Evolutionary conservation across 441 rosid genomes (phyloP), one percentile per base, ranked within the genome.

Genomic region (Hura crepitans): DNA sequence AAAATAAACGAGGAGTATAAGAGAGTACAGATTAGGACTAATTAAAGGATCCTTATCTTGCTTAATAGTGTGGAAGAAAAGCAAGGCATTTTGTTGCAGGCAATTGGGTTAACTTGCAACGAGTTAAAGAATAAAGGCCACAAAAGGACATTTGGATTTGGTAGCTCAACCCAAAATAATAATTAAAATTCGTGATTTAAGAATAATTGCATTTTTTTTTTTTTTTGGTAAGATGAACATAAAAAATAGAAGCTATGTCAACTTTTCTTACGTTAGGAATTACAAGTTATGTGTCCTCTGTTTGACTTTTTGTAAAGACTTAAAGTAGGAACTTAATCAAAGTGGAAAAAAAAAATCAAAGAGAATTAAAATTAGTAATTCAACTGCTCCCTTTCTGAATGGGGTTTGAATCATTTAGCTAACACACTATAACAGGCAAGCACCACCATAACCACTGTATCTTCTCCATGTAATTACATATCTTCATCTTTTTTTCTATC

Each of bases 351-450:
- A 46, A 6, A 6, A 25, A 53, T 10, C 20, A 63, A 68, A 45
- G 18, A 49, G 7, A 47, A 14, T 20, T 18, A 33, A 0, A 37
- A n/a, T 50, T 43, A 69, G 89, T 46, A 88, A 79, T 75, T 75
- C 87, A 92, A 89, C 90, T 69, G 77, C 81, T 84, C 88, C 64
- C 87, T 87, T 92, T 82, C 80, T 45, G 57, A 37, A 1, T 35
- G 70, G 22, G 75, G 76, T 75, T 72, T 66, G 80, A 72, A 74
- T 81, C 73, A 76, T 62, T 74, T 71, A 83, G 86, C 89, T 81
- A 86, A 85, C 77, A 62, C 92, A 89, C 91, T 72, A 74, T 14
- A 75, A 72, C 70, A 79, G 77, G 66, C 65, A 68, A 74, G 75
- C 66, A 80, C 82, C 82, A 72, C 60, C 76, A 57, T 65, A 87